These are phyloP conservation scores for Pugionium cornutum DNA, from an alignment of 345 rosid species.

Conservation along the genomic window DNA sequence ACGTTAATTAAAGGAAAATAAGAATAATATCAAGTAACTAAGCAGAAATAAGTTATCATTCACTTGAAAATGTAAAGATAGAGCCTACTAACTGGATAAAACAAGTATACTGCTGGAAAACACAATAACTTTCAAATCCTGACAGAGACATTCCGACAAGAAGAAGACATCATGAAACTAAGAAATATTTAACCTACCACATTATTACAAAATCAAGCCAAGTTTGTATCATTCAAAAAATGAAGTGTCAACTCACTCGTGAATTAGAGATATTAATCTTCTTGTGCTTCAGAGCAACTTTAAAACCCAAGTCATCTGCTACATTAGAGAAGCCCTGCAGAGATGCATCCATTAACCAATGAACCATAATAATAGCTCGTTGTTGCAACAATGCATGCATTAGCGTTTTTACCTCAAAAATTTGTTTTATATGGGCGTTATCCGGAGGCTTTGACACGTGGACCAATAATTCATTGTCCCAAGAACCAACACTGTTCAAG, in stretches of 20 bases:
- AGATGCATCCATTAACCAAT: constrained; percentile 27
- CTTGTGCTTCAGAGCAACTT: constrained; percentile 90
- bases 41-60: constrained; percentile 10
- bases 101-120: neutral
- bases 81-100: constrained; percentile 4
- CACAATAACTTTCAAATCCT: constrained; percentile 6
- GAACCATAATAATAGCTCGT: constrained; percentile 30
- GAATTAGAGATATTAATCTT: constrained; percentile 94
- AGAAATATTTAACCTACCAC: constrained; percentile 3
- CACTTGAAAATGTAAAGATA: constrained; percentile 16
- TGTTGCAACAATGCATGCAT: constrained; percentile 22
- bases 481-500: constrained; percentile 89
- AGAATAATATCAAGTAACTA: neutral
- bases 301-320: constrained; percentile 72
- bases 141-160: constrained; percentile 4
- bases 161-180: neutral
- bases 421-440: constrained; percentile 83
- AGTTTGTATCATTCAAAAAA: constrained; percentile 1
- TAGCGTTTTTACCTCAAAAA: constrained; percentile 67
- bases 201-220: constrained; percentile 4
- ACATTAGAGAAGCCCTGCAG: constrained; percentile 79
- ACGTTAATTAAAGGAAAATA: neutral
- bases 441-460: constrained; percentile 98
- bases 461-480: constrained; percentile 67
- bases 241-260: constrained; percentile 65